Conservation (phyloP, 305 asterid species). For the Solanum chacoense region DNA sequence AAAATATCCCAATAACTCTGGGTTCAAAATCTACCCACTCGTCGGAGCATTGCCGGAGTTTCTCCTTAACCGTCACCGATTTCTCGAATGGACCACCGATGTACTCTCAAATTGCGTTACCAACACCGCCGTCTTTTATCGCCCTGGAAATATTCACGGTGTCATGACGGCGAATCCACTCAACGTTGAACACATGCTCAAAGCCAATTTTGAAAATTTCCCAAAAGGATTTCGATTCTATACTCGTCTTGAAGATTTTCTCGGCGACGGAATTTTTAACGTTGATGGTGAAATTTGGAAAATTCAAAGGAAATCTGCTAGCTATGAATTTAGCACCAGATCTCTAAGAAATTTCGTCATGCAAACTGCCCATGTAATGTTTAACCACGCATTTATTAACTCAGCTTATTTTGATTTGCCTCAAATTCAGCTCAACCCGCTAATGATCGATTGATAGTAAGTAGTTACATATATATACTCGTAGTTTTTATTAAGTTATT, state of each 20-base stretch:
- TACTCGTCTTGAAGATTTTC: constrained; percentile 39
- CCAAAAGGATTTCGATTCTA: constrained; percentile 59
- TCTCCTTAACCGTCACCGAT: constrained; percentile 61
- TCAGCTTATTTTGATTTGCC: too few relatives aligned
- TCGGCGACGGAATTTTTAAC: constrained; percentile 57
- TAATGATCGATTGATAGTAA: neutral
- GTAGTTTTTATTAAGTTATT: too few relatives aligned
- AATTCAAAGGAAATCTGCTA: constrained; percentile 57
- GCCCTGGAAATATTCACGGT: constrained; percentile 63
- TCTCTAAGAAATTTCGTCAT: constrained; percentile 56
- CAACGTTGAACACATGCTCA: constrained; percentile 53
- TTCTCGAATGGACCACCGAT: constrained; percentile 54
- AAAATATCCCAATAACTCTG: constrained; percentile 10
- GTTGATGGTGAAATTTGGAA: constrained; percentile 46
- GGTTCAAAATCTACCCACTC: constrained; percentile 46
- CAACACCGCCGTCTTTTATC: constrained; percentile 47
- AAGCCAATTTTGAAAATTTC: constrained; percentile 48
- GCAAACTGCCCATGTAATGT: constrained; percentile 29
- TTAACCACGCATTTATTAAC: neutral
- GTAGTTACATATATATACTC: neutral
- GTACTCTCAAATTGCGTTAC: constrained; percentile 34
- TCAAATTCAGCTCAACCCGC: neutral
- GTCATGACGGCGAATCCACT: constrained; percentile 54
- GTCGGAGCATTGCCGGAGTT: constrained; percentile 66
- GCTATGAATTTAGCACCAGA: constrained; percentile 61